Evolutionary conservation across 768 basidiomycete genomes (phyloP).

Genomic region (Mycena galericulata): DNA sequence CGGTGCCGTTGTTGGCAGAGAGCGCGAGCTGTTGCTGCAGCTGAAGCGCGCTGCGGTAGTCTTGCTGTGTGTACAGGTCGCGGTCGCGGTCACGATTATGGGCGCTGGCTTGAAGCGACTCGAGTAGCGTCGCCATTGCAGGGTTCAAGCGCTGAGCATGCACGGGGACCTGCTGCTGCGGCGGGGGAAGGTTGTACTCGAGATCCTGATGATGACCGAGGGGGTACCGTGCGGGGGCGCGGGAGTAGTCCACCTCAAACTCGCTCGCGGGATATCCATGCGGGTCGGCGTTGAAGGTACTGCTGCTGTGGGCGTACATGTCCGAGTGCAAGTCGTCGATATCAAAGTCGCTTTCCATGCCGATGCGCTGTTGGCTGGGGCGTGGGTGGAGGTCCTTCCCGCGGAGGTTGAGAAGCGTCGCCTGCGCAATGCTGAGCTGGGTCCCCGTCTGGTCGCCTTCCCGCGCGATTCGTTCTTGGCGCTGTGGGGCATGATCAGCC

Average conservation of each 20-base stretch:
- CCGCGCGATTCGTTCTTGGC: constrained; percentile 68
- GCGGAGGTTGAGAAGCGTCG: constrained; percentile 79
- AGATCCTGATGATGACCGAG: no score
- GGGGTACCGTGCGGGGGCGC: constrained; percentile 43
- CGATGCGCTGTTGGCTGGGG: background rate
- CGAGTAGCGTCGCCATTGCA: constrained; percentile 52
- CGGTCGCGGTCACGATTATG: constrained; percentile 9
- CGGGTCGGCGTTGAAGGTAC: constrained; percentile 37
- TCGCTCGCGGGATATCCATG: constrained; percentile 34
- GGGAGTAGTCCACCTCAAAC: constrained; percentile 56
- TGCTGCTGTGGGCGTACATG: background rate
- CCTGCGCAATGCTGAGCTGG: constrained; percentile 82
- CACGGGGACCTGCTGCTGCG: constrained; percentile 8
- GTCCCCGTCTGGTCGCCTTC: constrained; percentile 74
- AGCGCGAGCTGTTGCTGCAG: no score
- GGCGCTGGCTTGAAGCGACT: constrained; percentile 44
- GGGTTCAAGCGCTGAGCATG: constrained; percentile 48
- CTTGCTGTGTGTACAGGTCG: constrained; percentile 21
- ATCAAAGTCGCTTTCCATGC: background rate
- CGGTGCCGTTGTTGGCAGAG: no score
- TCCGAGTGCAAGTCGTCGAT: constrained; percentile 2
- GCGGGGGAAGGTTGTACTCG: constrained; percentile 16
- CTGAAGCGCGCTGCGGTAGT: constrained; percentile 30
- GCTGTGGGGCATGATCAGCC: constrained; percentile 55
- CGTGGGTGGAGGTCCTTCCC: constrained; percentile 63